phyloP scores from a whole-genome alignment of 75 land plant genomes.

The Picea glauca region DNA sequence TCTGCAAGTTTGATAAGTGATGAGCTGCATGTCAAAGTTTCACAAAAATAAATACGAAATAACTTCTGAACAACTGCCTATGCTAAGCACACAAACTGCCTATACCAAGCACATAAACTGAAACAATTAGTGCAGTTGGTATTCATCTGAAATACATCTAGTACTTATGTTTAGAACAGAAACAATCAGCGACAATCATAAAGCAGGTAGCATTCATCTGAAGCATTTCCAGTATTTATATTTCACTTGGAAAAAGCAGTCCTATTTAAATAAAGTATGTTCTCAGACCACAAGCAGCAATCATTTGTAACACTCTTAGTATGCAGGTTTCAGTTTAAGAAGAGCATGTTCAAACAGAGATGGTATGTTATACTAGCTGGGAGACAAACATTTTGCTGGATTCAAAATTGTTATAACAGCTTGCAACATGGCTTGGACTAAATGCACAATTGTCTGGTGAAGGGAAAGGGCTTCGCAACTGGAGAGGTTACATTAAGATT shows the following conservation, averaged over 20 bases:
- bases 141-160: background rate
- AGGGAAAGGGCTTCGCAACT: background rate
- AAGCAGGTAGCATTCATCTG: background rate
- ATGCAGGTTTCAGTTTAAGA: background rate
- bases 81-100: background rate
- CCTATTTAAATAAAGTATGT: background rate
- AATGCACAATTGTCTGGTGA: background rate
- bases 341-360: background rate
- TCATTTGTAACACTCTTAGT: background rate
- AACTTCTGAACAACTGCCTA: background rate
- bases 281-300: background rate
- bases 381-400: background rate
- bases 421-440: background rate
- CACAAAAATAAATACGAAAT: constrained; percentile 7
- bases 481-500: background rate
- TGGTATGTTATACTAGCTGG: too few species aligned
- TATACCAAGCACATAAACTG: constrained; percentile 9
- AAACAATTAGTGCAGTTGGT: background rate
- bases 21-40: constrained; percentile 49
- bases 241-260: background rate
- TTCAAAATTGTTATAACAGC: background rate
- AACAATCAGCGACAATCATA: background rate
- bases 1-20: constrained; percentile 85
- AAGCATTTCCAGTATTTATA: background rate
- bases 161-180: background rate